A percentile compares a stretch with the other conserved stretches of the same genome.
phyloP scores from a whole-genome alignment of 1,284 basidiomycete genomes.

The Tranzscheliella williamsii region DNA sequence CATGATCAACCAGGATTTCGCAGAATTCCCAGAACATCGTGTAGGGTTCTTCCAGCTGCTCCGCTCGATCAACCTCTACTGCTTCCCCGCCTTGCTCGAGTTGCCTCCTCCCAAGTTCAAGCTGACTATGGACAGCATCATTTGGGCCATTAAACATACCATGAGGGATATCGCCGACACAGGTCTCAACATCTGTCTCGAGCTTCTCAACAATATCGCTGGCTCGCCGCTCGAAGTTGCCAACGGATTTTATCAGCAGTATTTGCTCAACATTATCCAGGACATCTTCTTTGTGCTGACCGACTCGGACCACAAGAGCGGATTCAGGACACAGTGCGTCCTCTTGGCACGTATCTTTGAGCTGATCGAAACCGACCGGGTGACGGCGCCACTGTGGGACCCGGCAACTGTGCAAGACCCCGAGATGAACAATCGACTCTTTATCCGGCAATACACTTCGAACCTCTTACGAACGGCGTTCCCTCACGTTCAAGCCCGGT shows the following conservation, averaged over 20 bases:
- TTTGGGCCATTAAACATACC: conserved; percentile 99
- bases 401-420: conserved; percentile 72
- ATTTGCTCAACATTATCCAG: conserved; percentile 88
- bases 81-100: conserved; percentile 92
- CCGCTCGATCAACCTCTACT: conserved; percentile 87
- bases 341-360: conserved; percentile 86
- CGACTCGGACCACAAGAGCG: conserved; percentile 97
- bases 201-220: conserved; percentile 95
- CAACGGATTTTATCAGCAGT: conserved; percentile 85
- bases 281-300: conserved; percentile 98
- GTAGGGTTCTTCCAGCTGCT: conserved; percentile 96
- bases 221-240: conserved; percentile 76
- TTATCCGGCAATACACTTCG: conserved; percentile 84
- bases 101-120: conserved; percentile 93
- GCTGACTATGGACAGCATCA: conserved; percentile 95
- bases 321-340: conserved; percentile 60
- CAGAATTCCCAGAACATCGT: conserved; percentile 97
- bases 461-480: conserved; percentile 66
- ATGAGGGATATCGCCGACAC: conserved; percentile 98
- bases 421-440: conserved; percentile 77
- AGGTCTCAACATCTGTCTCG: conserved; percentile 78
- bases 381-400: conserved; percentile 85
- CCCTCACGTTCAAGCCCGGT: conserved; percentile 60
- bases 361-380: conserved; percentile 80
- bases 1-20: conserved; percentile 99